Evolutionary conservation across 768 basidiomycete genomes (phyloP).

Genomic region (Boletus insuetus): DNA sequence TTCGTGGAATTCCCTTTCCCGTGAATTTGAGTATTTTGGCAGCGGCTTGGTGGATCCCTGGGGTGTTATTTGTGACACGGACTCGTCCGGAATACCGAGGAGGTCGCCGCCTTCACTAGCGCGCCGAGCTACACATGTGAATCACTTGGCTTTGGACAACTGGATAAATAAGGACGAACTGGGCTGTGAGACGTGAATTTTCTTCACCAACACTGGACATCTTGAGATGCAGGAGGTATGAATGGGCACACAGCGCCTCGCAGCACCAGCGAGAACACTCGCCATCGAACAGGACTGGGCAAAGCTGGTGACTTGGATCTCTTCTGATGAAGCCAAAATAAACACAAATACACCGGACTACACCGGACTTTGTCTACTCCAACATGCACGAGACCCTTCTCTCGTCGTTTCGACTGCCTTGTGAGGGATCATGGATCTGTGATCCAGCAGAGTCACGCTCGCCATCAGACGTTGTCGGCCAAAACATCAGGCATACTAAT

Average conservation of each 20-base stretch:
- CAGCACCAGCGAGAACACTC: constrained; percentile 7
- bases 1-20: constrained; percentile 23
- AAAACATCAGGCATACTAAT: too few species aligned
- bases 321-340: constrained; percentile 4
- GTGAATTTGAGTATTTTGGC: neutral
- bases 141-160: neutral
- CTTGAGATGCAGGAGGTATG: neutral
- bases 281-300: constrained; percentile 13
- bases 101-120: constrained; percentile 9
- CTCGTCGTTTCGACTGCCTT: too few species aligned
- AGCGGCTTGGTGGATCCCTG: neutral
- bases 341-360: constrained; percentile 6
- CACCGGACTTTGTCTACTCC: too few species aligned
- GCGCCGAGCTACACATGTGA: constrained; percentile 13
- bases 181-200: constrained; percentile 20
- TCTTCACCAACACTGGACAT: constrained; percentile 4
- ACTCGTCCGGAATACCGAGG: constrained; percentile 6
- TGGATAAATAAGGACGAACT: constrained; percentile 18
- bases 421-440: too few species aligned
- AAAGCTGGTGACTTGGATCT: neutral
- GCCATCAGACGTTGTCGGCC: too few species aligned
- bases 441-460: too few species aligned
- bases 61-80: neutral
- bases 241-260: constrained; percentile 9
- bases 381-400: too few species aligned